These are phyloP conservation scores for Cryphonectria carpinicola DNA, from an alignment of 2,329 filamentous ascomycete species.

Conservation along the genomic window DNA sequence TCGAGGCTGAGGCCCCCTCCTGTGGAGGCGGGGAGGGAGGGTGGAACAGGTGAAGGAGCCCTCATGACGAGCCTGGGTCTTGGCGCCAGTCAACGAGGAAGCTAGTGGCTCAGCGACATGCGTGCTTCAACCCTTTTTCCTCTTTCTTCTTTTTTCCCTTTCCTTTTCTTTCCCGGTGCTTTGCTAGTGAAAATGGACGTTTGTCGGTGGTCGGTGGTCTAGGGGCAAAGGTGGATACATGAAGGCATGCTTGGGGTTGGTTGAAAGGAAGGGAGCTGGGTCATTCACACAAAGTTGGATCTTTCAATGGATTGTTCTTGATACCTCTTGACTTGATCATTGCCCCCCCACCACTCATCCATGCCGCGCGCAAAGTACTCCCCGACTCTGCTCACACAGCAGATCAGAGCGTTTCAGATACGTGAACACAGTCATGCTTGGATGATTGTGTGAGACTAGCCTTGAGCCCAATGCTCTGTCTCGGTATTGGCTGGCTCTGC, in stretches of 20 bases:
- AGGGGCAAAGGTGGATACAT: neutral
- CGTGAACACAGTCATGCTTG: neutral
- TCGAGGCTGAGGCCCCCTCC: neutral
- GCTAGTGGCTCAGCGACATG: conserved; percentile 10
- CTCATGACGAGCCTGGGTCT: neutral
- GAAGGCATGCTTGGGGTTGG: neutral
- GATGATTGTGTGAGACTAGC: neutral
- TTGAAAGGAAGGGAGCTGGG: neutral
- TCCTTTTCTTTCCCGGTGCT: neutral
- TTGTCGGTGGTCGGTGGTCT: neutral
- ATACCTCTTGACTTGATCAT: neutral
- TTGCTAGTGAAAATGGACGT: neutral
- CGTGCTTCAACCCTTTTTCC: neutral
- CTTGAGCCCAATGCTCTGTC: neutral
- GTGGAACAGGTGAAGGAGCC: neutral
- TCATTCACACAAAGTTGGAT: conserved; percentile 10
- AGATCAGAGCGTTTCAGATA: neutral
- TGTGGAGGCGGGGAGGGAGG: neutral
- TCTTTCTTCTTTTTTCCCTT: no score
- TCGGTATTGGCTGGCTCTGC: neutral
- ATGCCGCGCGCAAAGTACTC: neutral
- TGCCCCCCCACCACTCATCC: neutral
- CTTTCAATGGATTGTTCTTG: conserved; percentile 12
- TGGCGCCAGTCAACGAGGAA: neutral
- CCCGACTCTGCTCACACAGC: neutral